Evolutionary conservation across 139 green algal genomes (phyloP).

Genomic region (Picochlorum sp.): DNA sequence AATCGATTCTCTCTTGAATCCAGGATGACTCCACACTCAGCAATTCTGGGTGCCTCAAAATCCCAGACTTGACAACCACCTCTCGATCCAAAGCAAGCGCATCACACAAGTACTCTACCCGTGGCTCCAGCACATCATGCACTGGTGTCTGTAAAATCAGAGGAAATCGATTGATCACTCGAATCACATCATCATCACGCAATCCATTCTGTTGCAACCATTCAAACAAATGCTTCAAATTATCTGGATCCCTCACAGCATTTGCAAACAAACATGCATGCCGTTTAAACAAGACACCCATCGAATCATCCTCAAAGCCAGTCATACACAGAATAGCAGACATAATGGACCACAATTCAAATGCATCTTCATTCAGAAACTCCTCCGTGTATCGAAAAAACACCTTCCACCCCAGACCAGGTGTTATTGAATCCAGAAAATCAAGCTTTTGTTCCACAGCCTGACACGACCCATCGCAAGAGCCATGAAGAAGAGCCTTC

Average conservation of each 20-base stretch:
- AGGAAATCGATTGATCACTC: conserved; percentile 15
- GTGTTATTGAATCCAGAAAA: conserved; percentile 20
- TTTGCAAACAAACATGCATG: conserved; percentile 15
- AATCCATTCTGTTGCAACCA: conserved; percentile 17
- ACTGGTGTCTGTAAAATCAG: conserved; percentile 16
- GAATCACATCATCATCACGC: not conserved
- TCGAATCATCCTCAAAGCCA: conserved; percentile 12
- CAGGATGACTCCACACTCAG: conserved; percentile 6
- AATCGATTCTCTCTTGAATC: conserved; percentile 9
- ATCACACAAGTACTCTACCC: conserved; percentile 6
- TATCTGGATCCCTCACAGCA: conserved; percentile 16
- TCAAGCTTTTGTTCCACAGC: conserved; percentile 8
- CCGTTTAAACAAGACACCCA: conserved; percentile 10
- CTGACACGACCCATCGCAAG: too few relatives aligned
- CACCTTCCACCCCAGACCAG: conserved; percentile 19
- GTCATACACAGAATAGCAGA: conserved; percentile 16
- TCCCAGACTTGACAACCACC: too few relatives aligned
- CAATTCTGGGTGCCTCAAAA: conserved; percentile 19
- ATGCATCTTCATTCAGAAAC: conserved; percentile 21
- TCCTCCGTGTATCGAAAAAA: conserved; percentile 21
- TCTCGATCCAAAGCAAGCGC: not conserved
- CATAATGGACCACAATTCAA: conserved; percentile 22
- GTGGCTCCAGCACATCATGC: conserved; percentile 19
- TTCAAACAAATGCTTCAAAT: conserved; percentile 21
- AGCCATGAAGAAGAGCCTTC: too few relatives aligned